Base-by-base conservation (phyloP, 2,329 filamentous ascomycete species). In the Byssochlamys sp. region DNA sequence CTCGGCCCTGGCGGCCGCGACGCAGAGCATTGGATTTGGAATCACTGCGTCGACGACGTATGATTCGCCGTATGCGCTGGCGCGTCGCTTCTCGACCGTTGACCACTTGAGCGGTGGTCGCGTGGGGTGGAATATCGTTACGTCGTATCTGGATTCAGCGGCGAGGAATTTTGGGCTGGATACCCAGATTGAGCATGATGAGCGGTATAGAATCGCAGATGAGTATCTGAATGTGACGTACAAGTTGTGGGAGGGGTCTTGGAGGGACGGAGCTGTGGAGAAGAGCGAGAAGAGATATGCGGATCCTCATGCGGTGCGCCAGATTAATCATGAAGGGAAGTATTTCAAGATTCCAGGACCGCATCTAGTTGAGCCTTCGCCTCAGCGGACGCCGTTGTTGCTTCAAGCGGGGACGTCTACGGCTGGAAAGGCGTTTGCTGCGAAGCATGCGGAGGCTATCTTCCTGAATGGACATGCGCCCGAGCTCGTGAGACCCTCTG, bases 1-100 rank as follows among this genome's bases (percentile, higher is more conserved):
- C 11, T 69, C 78, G 0, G 77, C 77, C 2, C 74, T 80, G 73
- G 76, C 77, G 5, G 71, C 77, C 3, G 74, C 72, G 2, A 78
- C 78, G 0, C 73, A 77, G 59, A 74, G 72, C 24, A 68, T 81
- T 56, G 71, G 78, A 0, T 78, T 83, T 2, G 80, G 78, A 0
- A 77, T 80, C 0, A 83, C 80, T 0, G 80, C 80, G 0, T 80
- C 78, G 0, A 81, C 79, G 0, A 83, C 80, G 0, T 82, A 81
- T 55, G 80, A 83, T 25, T 73, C 79, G 54, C 79, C 80, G 3
- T 82, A 81, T 52, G 79, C 81, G 53, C 73, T 82, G 7, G 80
- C 80, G 1, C 73, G 80, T 1, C 77, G 79, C 2, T 80, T 83
- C 56, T 80, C 80, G 1, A 80, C 78, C 0, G 69, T 83, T 2